phyloP scores from a whole-genome alignment of 192 early-diverging fungal species.

The Linnemannia schmuckeri region DNA sequence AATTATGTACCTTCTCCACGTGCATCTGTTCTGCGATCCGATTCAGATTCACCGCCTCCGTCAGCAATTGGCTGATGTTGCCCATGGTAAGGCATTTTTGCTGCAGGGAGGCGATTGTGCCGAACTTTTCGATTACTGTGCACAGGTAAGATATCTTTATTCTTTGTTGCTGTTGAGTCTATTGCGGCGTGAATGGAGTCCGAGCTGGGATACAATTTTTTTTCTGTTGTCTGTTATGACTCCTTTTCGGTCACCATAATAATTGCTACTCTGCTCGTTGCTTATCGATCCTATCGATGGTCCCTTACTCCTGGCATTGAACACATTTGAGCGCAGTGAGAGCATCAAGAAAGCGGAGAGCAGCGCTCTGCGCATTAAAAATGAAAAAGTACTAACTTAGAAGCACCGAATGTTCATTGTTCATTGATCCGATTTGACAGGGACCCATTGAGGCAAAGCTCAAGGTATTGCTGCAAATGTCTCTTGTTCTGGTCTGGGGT shows the following conservation, averaged over 20 bases:
- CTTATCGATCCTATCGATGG: constrained; percentile 4
- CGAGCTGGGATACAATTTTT: not conserved
- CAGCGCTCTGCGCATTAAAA: not conserved
- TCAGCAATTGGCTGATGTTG: constrained; percentile 88
- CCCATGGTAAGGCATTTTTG: constrained; percentile 91
- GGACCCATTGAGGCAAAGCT: constrained; percentile 94
- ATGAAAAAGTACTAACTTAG: not conserved
- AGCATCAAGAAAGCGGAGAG: not conserved
- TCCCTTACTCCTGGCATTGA: not conserved
- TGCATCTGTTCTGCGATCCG: not conserved
- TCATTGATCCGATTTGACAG: constrained; percentile 36
- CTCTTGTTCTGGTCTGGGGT: constrained; percentile 94
- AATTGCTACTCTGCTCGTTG: not conserved
- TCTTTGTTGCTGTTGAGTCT: not conserved
- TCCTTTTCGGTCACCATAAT: constrained; percentile 36
- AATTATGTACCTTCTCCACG: not conserved
- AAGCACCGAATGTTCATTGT: not conserved
- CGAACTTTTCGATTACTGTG: constrained; percentile 98
- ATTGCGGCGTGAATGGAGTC: not conserved
- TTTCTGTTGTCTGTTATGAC: constrained; percentile 23
- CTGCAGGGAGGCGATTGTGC: constrained; percentile 99
- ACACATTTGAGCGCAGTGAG: not conserved
- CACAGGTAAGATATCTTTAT: constrained; percentile 69
- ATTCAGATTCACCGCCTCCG: constrained; percentile 84
- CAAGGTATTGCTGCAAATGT: constrained; percentile 98